Percentiles rank a stretch among this genome's conserved stretches.
Conservation (phyloP, 306 rosid species). For the Cucumis cinereus region DNA sequence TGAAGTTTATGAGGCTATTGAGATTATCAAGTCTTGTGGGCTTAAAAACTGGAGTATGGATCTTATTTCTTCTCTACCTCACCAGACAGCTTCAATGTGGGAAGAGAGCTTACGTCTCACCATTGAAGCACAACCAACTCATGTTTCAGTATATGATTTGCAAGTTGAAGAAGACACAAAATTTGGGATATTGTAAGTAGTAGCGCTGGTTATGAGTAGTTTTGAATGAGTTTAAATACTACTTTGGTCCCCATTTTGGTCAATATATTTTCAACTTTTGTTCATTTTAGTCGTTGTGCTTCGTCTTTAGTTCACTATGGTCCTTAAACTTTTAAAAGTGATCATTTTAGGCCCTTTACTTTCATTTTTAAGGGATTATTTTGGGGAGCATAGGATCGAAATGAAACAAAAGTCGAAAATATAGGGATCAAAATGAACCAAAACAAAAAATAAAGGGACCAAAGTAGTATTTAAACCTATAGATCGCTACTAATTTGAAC, state of each 20-base stretch:
- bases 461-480: too few species aligned
- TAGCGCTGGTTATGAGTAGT: neutral
- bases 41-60: conserved; percentile 86
- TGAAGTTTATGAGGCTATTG: conserved; percentile 75
- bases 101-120: conserved; percentile 67
- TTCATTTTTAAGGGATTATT: too few species aligned
- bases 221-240: neutral
- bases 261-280: too few species aligned
- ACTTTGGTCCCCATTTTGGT: too few species aligned
- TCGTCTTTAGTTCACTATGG: too few species aligned
- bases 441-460: too few species aligned
- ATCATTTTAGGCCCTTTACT: too few species aligned
- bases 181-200: conserved; percentile 64
- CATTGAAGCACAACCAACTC: conserved; percentile 52
- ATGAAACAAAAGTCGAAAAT: too few species aligned
- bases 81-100: conserved; percentile 75
- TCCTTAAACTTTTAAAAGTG: too few species aligned
- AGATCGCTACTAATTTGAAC: conserved; percentile 3
- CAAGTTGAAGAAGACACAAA: conserved; percentile 86
- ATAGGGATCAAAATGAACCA: too few species aligned
- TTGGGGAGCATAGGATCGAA: too few species aligned
- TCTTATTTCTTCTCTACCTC: conserved; percentile 81
- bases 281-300: too few species aligned
- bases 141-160: conserved; percentile 83
- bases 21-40: conserved; percentile 50